Conservation (phyloP, 352 stramenopile genomes). For the Phytopythium boreale region DNA sequence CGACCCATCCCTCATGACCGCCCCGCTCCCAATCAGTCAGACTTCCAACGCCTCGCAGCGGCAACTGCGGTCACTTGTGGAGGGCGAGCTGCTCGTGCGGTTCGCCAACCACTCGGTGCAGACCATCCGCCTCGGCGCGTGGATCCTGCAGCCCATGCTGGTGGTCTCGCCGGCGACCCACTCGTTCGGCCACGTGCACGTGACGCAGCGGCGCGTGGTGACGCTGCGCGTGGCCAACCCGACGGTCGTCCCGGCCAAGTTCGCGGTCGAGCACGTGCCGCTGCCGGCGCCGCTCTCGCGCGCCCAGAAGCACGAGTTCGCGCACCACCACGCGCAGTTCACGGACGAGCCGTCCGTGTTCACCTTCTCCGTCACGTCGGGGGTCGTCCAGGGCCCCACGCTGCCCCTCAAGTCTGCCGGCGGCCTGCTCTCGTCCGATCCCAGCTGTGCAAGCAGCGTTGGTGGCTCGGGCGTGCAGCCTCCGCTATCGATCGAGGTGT, state of each 20-base stretch:
- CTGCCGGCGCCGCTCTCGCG: slow-evolving; percentile 45
- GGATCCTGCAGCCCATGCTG: slow-evolving; percentile 50
- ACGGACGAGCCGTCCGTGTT: slow-evolving; percentile 64
- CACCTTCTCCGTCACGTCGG: slow-evolving; percentile 37
- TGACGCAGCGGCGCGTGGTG: slow-evolving; percentile 37
- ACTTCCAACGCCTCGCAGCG: too few relatives aligned
- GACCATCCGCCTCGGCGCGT: slow-evolving; percentile 40
- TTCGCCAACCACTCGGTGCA: slow-evolving; percentile 71
- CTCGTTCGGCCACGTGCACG: slow-evolving; percentile 63
- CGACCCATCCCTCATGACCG: slow-evolving; percentile 19
- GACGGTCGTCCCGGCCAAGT: slow-evolving; percentile 50
- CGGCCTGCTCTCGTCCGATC: slow-evolving; percentile 30
- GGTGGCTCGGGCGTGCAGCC: slow-evolving; percentile 29
- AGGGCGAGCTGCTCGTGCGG: slow-evolving; percentile 57
- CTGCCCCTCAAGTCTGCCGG: slow-evolving; percentile 50
- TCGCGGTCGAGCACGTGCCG: slow-evolving; percentile 54
- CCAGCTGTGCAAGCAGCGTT: background rate
- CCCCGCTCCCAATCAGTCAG: background rate
- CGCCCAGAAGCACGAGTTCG: slow-evolving; percentile 55
- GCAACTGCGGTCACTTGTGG: slow-evolving; percentile 22
- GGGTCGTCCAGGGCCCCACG: slow-evolving; percentile 51
- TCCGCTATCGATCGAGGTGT: slow-evolving; percentile 41
- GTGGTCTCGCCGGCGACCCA: slow-evolving; percentile 63
- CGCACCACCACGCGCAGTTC: slow-evolving; percentile 44
- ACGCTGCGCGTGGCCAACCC: slow-evolving; percentile 60